These are phyloP conservation scores for Crotalaria pallida DNA, from an alignment of 306 rosid species.

Conservation along the genomic window DNA sequence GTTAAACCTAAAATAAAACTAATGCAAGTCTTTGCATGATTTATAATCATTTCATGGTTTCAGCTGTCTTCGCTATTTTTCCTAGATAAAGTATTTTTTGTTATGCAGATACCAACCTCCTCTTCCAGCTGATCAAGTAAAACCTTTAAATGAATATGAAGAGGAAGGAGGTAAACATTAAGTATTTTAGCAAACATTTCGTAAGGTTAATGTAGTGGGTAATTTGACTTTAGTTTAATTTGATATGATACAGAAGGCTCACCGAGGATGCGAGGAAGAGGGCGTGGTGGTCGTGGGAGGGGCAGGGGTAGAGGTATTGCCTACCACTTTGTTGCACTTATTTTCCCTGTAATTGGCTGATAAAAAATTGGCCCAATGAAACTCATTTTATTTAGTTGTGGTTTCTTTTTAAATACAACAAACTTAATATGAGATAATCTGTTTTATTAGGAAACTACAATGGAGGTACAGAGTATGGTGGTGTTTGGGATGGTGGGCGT, in stretches of 20 bases:
- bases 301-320: conserved; percentile 59
- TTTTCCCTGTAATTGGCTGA: neutral
- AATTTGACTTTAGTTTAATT: neutral
- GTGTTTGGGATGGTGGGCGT: conserved; percentile 71
- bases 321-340: conserved; percentile 3
- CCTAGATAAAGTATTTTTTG: conserved; percentile 3
- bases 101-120: conserved; percentile 72
- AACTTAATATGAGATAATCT: neutral
- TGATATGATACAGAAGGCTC: conserved; percentile 54
- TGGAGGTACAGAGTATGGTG: conserved; percentile 66
- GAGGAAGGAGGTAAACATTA: conserved; percentile 65
- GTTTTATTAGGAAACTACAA: conserved; percentile 51
- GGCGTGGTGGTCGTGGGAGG: conserved; percentile 64
- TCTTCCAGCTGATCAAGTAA: conserved; percentile 76
- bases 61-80: neutral
- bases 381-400: neutral
- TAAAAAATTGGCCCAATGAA: neutral
- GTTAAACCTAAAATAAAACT: neutral
- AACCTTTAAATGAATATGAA: conserved; percentile 65
- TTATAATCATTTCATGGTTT: neutral
- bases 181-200: neutral
- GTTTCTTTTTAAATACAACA: neutral
- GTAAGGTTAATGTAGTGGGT: neutral
- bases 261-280: conserved; percentile 61
- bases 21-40: neutral